Evolutionary conservation across 2,329 filamentous ascomycete species (phyloP).

Genomic region (Nemania sp.): DNA sequence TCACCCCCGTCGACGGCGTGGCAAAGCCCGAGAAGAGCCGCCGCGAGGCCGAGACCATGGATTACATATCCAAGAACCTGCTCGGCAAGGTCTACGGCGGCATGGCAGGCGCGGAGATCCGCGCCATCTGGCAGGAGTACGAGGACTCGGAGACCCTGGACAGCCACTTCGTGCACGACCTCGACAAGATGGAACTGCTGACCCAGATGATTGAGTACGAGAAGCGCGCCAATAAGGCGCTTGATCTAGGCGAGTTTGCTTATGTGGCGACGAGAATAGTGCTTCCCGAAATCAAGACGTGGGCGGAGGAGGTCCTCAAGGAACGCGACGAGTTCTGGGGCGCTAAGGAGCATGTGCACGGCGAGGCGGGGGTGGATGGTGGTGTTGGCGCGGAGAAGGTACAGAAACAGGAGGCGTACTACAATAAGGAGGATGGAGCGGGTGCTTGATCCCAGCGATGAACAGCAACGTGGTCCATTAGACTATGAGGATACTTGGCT

Average conservation of each 20-base stretch:
- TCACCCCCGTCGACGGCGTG: slow-evolving; percentile 91
- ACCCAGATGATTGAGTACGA: slow-evolving; percentile 98
- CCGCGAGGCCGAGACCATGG: slow-evolving; percentile 90
- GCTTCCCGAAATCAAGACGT: slow-evolving; percentile 81
- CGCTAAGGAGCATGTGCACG: slow-evolving; percentile 59
- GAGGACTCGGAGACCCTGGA: slow-evolving; percentile 88
- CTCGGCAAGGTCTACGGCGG: slow-evolving; percentile 82
- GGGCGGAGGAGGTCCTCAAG: slow-evolving; percentile 80
- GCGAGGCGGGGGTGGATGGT: slow-evolving; percentile 57
- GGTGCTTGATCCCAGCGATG: slow-evolving; percentile 16
- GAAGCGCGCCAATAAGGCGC: slow-evolving; percentile 70
- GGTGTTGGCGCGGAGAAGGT: slow-evolving; percentile 55
- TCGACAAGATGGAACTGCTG: slow-evolving; percentile 96
- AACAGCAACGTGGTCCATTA: too few species aligned
- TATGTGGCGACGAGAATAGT: slow-evolving; percentile 80
- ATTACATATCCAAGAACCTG: slow-evolving; percentile 81
- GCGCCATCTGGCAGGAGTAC: slow-evolving; percentile 92
- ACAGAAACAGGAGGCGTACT: slow-evolving; percentile 64
- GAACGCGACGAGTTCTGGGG: slow-evolving; percentile 83
- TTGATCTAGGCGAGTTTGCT: slow-evolving; percentile 88
- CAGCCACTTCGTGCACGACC: slow-evolving; percentile 91
- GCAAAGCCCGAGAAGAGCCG: slow-evolving; percentile 88
- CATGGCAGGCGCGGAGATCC: slow-evolving; percentile 74
- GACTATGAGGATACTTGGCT: neutral
- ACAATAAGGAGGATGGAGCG: slow-evolving; percentile 48